These are phyloP conservation scores for Chrysophaeum taylorii DNA, from an alignment of 352 stramenopile genomes.

Conservation along the genomic window DNA sequence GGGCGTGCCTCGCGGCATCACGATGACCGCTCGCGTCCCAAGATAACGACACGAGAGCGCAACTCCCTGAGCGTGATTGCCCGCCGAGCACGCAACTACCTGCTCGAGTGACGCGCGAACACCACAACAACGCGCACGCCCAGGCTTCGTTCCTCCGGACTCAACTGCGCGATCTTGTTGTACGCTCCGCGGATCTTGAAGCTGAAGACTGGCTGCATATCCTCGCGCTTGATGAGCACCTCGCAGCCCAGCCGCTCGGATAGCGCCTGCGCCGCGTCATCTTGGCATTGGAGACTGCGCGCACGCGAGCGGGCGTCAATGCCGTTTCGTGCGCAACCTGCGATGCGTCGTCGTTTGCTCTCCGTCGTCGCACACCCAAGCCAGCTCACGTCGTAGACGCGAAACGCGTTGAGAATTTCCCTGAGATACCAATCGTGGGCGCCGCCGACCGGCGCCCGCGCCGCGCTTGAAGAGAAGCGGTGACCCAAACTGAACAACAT, in stretches of 20 bases:
- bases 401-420: conserved; percentile 7
- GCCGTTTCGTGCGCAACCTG: not conserved
- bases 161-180: conserved; percentile 93
- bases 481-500: no score
- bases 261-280: not conserved
- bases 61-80: conserved; percentile 97
- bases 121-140: conserved; percentile 39
- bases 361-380: no score
- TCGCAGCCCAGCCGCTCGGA: not conserved
- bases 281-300: not conserved
- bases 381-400: conserved; percentile 14
- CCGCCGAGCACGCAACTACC: conserved; percentile 56
- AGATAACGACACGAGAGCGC: conserved; percentile 80
- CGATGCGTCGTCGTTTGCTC: no score
- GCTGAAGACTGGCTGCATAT: conserved; percentile 92
- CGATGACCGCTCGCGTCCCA: conserved; percentile 81
- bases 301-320: not conserved
- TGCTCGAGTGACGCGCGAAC: not conserved
- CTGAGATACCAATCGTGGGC: not conserved
- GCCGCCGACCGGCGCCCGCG: not conserved
- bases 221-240: conserved; percentile 56
- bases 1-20: conserved; percentile 93
- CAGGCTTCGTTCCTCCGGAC: conserved; percentile 48
- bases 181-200: conserved; percentile 98
- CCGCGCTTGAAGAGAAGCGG: no score